phyloP scores from a whole-genome alignment of 495 filamentous ascomycete genomes.

The Cercophora newfieldiana region DNA sequence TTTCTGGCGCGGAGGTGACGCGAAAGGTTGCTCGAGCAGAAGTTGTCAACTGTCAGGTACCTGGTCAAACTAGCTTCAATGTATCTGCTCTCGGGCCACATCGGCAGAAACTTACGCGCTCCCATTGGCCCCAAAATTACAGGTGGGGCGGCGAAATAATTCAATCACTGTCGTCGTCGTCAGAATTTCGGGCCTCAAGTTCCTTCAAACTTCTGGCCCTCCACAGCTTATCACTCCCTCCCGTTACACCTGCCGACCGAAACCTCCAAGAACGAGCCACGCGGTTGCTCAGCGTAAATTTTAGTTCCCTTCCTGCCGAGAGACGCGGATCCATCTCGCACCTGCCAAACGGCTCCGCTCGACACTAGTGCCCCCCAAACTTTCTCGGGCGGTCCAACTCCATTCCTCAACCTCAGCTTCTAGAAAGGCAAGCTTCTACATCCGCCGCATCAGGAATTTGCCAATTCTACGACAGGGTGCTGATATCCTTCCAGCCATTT shows the following conservation, averaged over 20 bases:
- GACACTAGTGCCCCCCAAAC: not conserved
- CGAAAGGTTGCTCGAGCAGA: too few species aligned
- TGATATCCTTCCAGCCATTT: not conserved
- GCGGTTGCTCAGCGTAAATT: not conserved
- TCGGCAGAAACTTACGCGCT: not conserved
- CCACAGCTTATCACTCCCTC: not conserved
- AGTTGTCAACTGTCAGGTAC: not conserved
- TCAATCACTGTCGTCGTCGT: not conserved
- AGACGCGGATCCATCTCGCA: not conserved
- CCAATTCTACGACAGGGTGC: not conserved
- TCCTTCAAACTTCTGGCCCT: not conserved
- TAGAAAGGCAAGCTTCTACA: not conserved
- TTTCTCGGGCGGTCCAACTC: not conserved
- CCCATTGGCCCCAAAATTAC: not conserved
- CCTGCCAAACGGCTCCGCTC: not conserved
- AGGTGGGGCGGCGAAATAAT: not conserved
- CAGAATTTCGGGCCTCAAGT: not conserved
- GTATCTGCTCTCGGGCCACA: not conserved
- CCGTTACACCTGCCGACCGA: not conserved
- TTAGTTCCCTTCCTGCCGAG: not conserved
- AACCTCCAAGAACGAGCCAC: not conserved
- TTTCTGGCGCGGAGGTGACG: too few species aligned
- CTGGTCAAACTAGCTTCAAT: not conserved
- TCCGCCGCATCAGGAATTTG: not conserved
- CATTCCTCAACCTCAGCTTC: not conserved